These are phyloP conservation scores for Pseudogymnoascus destructans DNA, from an alignment of 2,329 filamentous ascomycete genomes.

Conservation along the genomic window DNA sequence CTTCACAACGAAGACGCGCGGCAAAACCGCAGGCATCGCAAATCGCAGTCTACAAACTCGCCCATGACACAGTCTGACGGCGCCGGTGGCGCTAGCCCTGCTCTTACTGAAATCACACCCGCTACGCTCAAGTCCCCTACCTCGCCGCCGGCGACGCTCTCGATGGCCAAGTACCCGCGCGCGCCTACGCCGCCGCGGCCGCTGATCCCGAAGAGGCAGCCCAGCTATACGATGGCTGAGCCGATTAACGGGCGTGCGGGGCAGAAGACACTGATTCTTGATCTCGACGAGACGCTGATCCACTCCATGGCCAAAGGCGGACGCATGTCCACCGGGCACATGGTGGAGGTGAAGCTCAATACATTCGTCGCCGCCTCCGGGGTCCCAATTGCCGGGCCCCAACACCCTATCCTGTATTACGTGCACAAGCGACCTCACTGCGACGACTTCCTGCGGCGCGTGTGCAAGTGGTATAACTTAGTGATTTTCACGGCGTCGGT, in stretches of 20 bases:
- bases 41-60: slow-evolving; percentile 37
- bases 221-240: slow-evolving; percentile 58
- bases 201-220: slow-evolving; percentile 75
- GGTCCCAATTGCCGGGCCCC: slow-evolving; percentile 57
- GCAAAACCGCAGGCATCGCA: slow-evolving; percentile 58
- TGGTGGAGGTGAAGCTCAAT: slow-evolving; percentile 92
- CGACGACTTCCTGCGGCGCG: slow-evolving; percentile 86
- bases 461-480: slow-evolving; percentile 95
- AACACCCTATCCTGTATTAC: slow-evolving; percentile 96
- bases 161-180: slow-evolving; percentile 79
- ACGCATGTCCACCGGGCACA: slow-evolving; percentile 90
- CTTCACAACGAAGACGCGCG: slow-evolving; percentile 68
- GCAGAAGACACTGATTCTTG: slow-evolving; percentile 88
- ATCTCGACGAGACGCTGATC: slow-evolving; percentile 93
- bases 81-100: slow-evolving; percentile 23
- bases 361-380: slow-evolving; percentile 55
- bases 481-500: slow-evolving; percentile 95
- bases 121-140: slow-evolving; percentile 89
- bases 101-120: slow-evolving; percentile 44
- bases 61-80: slow-evolving; percentile 32
- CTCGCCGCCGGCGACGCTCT: slow-evolving; percentile 55
- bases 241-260: slow-evolving; percentile 40
- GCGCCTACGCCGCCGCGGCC: slow-evolving; percentile 81
- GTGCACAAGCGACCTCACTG: slow-evolving; percentile 96
- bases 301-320: slow-evolving; percentile 97